Evolutionary conservation across 108 stramenopile genomes (phyloP).

Genomic region (Hondaea fermentalgiana): DNA sequence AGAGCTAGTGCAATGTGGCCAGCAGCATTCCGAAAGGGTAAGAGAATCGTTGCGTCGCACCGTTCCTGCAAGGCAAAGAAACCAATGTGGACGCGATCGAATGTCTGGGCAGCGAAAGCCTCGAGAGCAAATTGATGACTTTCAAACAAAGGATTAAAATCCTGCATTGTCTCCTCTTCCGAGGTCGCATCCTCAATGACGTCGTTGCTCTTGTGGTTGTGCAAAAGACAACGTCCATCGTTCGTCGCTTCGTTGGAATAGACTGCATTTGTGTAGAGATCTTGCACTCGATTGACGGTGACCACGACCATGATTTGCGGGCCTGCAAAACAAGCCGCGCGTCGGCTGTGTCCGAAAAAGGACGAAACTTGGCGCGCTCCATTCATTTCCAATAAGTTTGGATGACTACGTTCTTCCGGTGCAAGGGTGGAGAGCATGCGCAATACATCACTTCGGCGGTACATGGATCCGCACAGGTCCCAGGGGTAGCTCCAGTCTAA

Average conservation of each 20-base stretch:
- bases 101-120: background rate
- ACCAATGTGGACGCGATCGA: background rate
- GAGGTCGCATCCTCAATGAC: too few relatives aligned
- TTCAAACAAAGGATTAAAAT: background rate
- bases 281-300: background rate
- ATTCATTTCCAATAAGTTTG: background rate
- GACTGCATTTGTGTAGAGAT: background rate
- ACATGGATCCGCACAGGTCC: conserved; percentile 1
- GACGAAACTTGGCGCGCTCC: background rate
- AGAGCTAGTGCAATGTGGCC: background rate
- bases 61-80: background rate
- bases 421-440: background rate
- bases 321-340: background rate
- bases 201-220: too few relatives aligned
- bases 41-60: background rate
- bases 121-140: background rate
- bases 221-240: background rate
- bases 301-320: background rate
- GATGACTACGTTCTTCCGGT: background rate
- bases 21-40: background rate
- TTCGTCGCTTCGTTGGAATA: background rate
- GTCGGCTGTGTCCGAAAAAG: background rate
- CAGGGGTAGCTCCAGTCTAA: background rate
- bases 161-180: background rate
- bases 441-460: background rate